Base-by-base conservation (phyloP, 352 stramenopile genomes). In the Pythium insidiosum region DNA sequence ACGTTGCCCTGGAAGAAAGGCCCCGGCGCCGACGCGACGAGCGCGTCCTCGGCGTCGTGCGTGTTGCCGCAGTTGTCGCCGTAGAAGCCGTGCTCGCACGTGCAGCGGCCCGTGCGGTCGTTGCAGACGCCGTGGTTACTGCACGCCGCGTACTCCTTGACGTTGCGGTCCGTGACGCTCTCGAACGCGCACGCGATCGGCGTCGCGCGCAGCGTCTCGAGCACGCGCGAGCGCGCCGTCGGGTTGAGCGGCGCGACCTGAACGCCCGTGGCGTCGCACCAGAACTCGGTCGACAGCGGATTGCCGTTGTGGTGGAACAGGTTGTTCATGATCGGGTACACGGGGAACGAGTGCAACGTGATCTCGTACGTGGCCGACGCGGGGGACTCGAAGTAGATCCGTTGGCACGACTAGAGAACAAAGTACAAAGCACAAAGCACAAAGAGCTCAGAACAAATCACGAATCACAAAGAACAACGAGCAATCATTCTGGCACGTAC, bases 291-390 rank as follows among this genome's bases (percentile, higher is more conserved):
- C 15, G 50, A 42, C 3, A 46, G 48, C 5, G 74, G 74, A 31
- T 88, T 80, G 19, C 74, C 78, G 15, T 75, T 53, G 58, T 88
- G 78, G 31, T 61, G 49, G 44, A 76, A 84, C 26, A 88, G 53
- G 39, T 90, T 88, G 54, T 87, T 88, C 74, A 88, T 88, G 51
- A 85, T 63, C 10, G 73, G 78, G 50, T 84, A 80, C 5, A 64
- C 52, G 1, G 77, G 78, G 44, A 90, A 88, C 15, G 73, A 62
- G 38, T 65, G 63, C 20, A 90, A 23, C 7, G 66, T 75, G 47
- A 90, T 67, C 44, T 82, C 74, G 33, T 66, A 84, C 20, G 58
- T 59, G 1, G 61, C 61, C 5, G 48, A 48, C 0, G 58, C 68
- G 21, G 64, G 47, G 22, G 36, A 47, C 0, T 66, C 41, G 40